phyloP scores from a whole-genome alignment of 345 rosid species.

The Gossypioides kirkii region DNA sequence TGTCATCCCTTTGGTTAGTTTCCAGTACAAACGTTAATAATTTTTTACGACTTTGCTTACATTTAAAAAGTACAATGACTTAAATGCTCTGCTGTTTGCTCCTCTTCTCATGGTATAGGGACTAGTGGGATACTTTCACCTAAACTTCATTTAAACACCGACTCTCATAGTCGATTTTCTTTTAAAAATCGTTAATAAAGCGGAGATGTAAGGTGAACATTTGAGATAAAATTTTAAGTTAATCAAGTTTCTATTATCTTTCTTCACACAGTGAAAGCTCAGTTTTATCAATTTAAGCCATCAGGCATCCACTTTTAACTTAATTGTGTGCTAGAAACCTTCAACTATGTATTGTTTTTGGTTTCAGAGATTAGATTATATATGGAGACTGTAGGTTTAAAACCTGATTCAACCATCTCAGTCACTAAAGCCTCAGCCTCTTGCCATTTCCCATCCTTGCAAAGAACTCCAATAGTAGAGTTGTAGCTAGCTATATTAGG shows the following conservation, averaged over 20 bases:
- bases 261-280: not conserved
- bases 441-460: constrained; percentile 57
- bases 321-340: not conserved
- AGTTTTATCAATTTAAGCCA: not conserved
- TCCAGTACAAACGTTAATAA: no score
- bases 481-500: constrained; percentile 66
- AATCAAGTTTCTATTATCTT: not conserved
- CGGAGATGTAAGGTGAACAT: no score
- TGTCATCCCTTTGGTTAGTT: no score
- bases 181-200: no score
- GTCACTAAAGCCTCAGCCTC: constrained; percentile 54
- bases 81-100: no score
- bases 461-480: constrained; percentile 47
- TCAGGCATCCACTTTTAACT: not conserved
- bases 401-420: constrained; percentile 47
- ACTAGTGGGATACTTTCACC: no score
- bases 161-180: no score
- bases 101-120: no score
- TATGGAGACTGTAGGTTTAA: constrained; percentile 44
- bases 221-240: no score
- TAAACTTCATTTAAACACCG: no score
- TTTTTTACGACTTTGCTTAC: no score
- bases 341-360: constrained; percentile 16
- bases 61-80: no score
- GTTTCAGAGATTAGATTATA: constrained; percentile 36